Evolutionary conservation across 768 basidiomycete species (phyloP).

Genomic region (Melanogaster broomeanus): DNA sequence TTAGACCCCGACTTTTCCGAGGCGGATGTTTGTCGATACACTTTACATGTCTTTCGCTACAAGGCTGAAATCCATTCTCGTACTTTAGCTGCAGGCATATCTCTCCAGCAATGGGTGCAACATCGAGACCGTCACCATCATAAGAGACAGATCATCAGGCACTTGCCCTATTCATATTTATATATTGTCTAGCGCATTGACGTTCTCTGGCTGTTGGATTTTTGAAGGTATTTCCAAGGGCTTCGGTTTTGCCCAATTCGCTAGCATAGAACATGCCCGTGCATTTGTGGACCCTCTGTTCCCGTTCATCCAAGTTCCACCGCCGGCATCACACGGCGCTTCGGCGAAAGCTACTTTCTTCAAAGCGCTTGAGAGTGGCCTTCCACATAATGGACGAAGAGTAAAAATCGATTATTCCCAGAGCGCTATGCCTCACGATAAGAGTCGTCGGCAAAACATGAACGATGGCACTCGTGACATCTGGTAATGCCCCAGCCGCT

Average conservation of each 20-base stretch:
- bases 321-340: constrained; percentile 85
- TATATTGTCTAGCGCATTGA: constrained; percentile 69
- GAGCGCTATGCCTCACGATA: constrained; percentile 73
- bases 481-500: constrained; percentile 77
- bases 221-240: constrained; percentile 90
- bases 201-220: constrained; percentile 66
- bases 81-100: constrained; percentile 73
- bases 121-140: constrained; percentile 90
- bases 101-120: constrained; percentile 70
- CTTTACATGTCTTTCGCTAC: constrained; percentile 38
- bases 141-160: constrained; percentile 96
- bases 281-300: constrained; percentile 90
- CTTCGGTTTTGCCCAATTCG: constrained; percentile 96
- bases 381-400: constrained; percentile 75
- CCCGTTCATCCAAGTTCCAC: constrained; percentile 91
- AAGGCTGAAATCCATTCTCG: constrained; percentile 35
- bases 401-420: constrained; percentile 97
- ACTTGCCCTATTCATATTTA: constrained; percentile 81
- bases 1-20: constrained; percentile 91
- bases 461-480: constrained; percentile 98
- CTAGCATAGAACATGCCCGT: constrained; percentile 80
- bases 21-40: constrained; percentile 74
- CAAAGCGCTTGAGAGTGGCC: constrained; percentile 71
- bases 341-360: constrained; percentile 71
- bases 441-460: constrained; percentile 61